Evolutionary conservation across 73 alveolate genomes (phyloP).

Genomic region (Durusdinium trenchii): DNA sequence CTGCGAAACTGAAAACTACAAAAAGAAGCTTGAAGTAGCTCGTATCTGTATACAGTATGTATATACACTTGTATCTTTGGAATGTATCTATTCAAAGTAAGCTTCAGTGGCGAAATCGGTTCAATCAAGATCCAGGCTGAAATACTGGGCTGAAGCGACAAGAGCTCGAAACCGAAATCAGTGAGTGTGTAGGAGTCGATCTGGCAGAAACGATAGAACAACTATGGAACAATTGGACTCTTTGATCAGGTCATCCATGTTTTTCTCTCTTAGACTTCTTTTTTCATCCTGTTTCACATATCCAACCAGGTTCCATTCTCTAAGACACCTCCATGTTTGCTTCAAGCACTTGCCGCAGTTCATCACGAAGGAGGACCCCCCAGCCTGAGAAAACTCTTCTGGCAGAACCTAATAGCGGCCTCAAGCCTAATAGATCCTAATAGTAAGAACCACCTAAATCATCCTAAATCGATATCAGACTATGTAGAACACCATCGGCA

Average conservation of each 20-base stretch:
- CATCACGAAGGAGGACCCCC: slow-evolving; percentile 67
- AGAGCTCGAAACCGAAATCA: slow-evolving; percentile 43
- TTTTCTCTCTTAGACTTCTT: neutral
- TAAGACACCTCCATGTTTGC: slow-evolving; percentile 89
- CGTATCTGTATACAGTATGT: no score
- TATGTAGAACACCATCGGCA: no score
- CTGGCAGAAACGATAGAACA: neutral
- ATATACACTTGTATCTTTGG: no score
- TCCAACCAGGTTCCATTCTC: no score
- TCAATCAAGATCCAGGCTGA: slow-evolving; percentile 2
- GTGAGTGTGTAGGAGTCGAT: slow-evolving; percentile 45
- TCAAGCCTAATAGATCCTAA: no score
- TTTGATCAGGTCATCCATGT: neutral
- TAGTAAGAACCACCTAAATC: no score
- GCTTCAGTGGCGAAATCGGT: neutral
- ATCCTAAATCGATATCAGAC: no score
- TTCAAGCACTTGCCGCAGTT: slow-evolving; percentile 36
- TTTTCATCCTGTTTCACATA: neutral
- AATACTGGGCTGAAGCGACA: slow-evolving; percentile 73
- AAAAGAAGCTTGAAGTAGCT: no score
- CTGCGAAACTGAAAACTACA: no score
- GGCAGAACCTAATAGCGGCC: no score
- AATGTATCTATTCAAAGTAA: neutral
- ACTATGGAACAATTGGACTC: neutral
- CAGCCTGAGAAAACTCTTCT: no score